Conservation (phyloP, 108 stramenopile genomes). For the Cyclotella choctawhatcheeana region DNA sequence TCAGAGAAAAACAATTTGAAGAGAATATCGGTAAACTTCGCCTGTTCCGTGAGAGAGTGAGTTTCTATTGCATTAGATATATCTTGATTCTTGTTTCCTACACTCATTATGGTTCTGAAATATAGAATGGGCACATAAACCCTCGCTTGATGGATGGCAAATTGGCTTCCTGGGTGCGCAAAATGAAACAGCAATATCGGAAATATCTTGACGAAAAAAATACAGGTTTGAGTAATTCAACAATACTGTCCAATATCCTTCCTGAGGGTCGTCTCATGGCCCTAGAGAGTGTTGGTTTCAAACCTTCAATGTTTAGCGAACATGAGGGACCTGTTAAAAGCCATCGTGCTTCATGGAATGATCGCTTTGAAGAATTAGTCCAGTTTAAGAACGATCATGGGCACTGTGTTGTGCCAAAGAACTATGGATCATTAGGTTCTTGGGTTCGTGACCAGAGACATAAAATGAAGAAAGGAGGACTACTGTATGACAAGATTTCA, state of each 20-base stretch:
- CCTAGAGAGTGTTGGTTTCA: conserved; percentile 43
- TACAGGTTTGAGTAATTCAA: neutral
- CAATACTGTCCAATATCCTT: conserved; percentile 11
- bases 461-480: conserved; percentile 43
- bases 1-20: conserved; percentile 40
- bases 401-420: conserved; percentile 41
- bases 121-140: conserved; percentile 26
- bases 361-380: conserved; percentile 50
- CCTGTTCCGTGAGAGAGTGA: conserved; percentile 12
- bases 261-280: conserved; percentile 28
- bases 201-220: conserved; percentile 10
- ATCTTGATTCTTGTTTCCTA: neutral
- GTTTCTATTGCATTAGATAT: neutral
- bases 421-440: conserved; percentile 42
- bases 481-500: conserved; percentile 32
- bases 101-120: neutral
- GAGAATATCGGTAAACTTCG: conserved; percentile 30
- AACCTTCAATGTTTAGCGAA: conserved; percentile 37
- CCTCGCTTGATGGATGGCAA: conserved; percentile 38
- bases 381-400: conserved; percentile 34
- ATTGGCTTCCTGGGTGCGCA: conserved; percentile 31
- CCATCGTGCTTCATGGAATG: conserved; percentile 49
- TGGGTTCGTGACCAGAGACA: conserved; percentile 53
- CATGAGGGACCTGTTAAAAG: conserved; percentile 20
- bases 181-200: conserved; percentile 27